Base-by-base conservation (phyloP, 148 eudicot species). In the Arctostaphylos glauca region DNA sequence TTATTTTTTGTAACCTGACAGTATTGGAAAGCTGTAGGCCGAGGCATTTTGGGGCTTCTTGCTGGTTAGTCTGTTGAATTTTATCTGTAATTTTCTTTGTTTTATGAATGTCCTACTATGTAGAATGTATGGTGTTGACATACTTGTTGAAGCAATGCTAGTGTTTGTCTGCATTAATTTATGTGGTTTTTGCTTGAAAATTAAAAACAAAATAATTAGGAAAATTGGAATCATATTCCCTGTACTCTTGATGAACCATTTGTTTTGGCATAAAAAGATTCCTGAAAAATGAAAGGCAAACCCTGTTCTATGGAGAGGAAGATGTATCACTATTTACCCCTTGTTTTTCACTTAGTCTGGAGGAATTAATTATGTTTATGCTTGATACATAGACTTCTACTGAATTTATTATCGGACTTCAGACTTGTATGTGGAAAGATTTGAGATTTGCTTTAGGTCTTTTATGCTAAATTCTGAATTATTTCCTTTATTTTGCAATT, bases 1-100 rank as follows among this genome's bases (percentile, higher is more conserved):
- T 58, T 3, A 14, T 67, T 83, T 77, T 64, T 71, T 55, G 54
- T 74, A 68, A 46, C 76, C 68, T 85, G 48, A 18, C 88, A 95
- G 96, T 95, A 91, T 84, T 86, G 89, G 84, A 95, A 87, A 92
- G 98, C 98, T 46, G 91, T 92, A 15, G 92, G 85, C 38, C 86
- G 96, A 76, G 98, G 98, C 55, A 38, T 95, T 55, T 74, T 95
- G 74, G 95, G 89, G 52, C 93, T 94, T 81, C 90, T 87, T 80
- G 83, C 84, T 52, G 98, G 98, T 95, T 77, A 84, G 95, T 85
- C 44, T 84, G 59, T 68, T 19, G 41, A 62, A 74, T 84, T 50
- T 59, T 66, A 73, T 38, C 31, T 81, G 19, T 19, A 9, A 59
- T 77, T 38, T 78, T 19, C 31, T 72, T 16, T 72, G 50, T 6